phyloP scores from a whole-genome alignment of 352 stramenopile genomes.

The Vaucheria bursata region DNA sequence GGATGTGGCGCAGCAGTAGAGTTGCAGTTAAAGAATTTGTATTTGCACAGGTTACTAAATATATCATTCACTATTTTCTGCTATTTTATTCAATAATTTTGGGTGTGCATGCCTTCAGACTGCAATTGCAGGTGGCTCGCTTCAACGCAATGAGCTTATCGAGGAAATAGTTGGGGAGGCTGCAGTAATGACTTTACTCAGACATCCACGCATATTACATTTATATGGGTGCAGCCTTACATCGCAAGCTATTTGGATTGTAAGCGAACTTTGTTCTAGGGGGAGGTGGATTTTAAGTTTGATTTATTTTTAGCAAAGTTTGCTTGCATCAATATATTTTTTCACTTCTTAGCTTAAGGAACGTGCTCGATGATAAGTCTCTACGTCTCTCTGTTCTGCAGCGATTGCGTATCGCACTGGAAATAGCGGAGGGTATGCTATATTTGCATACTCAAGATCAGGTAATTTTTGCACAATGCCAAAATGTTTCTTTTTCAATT shows the following conservation, averaged over 20 bases:
- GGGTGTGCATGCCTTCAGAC: constrained; percentile 40
- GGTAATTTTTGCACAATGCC: background rate
- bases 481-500: no score
- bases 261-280: constrained; percentile 65
- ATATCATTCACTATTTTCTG: no score
- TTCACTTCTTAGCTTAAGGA: constrained; percentile 52
- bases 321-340: background rate
- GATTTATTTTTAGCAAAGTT: background rate
- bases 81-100: no score
- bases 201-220: constrained; percentile 67
- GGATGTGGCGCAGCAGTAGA: constrained; percentile 61
- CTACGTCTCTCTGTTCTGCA: constrained; percentile 49
- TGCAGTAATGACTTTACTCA: constrained; percentile 69
- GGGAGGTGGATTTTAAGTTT: constrained; percentile 29
- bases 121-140: constrained; percentile 64
- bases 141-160: constrained; percentile 69
- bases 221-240: constrained; percentile 69
- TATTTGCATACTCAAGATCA: constrained; percentile 68
- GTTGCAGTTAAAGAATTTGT: constrained; percentile 76
- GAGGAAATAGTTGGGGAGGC: constrained; percentile 75
- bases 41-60: constrained; percentile 56
- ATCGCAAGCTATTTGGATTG: constrained; percentile 71
- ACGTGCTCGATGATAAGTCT: constrained; percentile 62
- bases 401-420: constrained; percentile 57
- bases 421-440: constrained; percentile 68